Conservation (phyloP, 2,329 filamentous ascomycete genomes). For the Neofusicoccum sp. region DNA sequence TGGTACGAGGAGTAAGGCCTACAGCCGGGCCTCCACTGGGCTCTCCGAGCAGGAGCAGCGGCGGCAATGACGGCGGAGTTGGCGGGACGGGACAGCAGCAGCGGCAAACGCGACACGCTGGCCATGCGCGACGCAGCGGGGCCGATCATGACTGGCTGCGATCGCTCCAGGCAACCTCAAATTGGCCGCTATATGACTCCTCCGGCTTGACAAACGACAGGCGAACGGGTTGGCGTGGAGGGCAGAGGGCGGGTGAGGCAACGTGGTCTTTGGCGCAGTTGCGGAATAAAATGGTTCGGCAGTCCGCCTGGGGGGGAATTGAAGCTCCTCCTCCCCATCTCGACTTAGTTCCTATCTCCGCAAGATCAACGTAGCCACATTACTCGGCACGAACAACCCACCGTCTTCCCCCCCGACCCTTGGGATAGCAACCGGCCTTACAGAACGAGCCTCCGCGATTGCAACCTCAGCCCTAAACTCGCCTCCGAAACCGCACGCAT, state of each 20-base stretch:
- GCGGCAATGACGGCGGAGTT: neutral
- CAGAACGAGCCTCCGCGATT: neutral
- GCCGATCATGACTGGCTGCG: slow-evolving; percentile 9
- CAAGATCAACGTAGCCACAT: slow-evolving; percentile 17
- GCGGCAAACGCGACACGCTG: neutral
- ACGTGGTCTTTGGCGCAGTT: slow-evolving; percentile 17
- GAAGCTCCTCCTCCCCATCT: neutral
- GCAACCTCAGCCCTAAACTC: neutral
- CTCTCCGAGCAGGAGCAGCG: neutral
- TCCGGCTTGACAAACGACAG: neutral
- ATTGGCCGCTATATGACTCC: slow-evolving; percentile 2
- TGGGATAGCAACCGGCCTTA: neutral
- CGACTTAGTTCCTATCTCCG: neutral
- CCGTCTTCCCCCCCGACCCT: neutral
- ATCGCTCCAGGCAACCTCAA: slow-evolving; percentile 3
- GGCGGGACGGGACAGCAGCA: slow-evolving; percentile 4
- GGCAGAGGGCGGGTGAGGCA: slow-evolving; percentile 7
- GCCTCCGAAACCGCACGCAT: neutral
- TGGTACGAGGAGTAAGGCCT: slow-evolving; percentile 16
- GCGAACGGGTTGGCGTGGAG: neutral
- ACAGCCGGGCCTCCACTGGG: neutral
- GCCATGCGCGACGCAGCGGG: neutral
- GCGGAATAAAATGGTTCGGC: slow-evolving; percentile 1
- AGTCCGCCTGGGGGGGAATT: neutral
- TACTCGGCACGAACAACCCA: neutral